Conservation (phyloP, 768 basidiomycete species). For the Termitomyces sp. region DNA sequence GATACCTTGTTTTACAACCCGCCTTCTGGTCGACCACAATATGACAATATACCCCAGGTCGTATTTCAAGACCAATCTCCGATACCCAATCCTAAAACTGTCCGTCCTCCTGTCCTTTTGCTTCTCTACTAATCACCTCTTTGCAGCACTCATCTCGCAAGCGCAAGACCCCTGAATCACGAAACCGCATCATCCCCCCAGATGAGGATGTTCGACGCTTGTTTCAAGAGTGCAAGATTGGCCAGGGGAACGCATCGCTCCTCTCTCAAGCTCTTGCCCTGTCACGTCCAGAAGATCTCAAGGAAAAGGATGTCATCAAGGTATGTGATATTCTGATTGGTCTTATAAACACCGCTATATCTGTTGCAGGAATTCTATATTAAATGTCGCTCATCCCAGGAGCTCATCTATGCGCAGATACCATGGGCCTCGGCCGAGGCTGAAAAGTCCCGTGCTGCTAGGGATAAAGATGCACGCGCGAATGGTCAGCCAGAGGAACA, state of each 20-base stretch:
- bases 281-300: conserved; percentile 64
- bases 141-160: conserved; percentile 24
- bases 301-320: conserved; percentile 57
- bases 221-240: conserved; percentile 82
- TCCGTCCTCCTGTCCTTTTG: conserved; percentile 8
- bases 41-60: conserved; percentile 25
- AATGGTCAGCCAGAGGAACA: conserved; percentile 22
- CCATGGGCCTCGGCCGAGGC: conserved; percentile 87
- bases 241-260: conserved; percentile 72
- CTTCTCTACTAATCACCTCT: not conserved
- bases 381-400: conserved; percentile 78
- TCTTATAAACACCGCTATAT: not conserved
- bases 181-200: conserved; percentile 37
- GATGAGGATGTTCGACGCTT: conserved; percentile 74
- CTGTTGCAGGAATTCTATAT: conserved; percentile 69
- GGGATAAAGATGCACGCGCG: conserved; percentile 16
- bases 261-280: conserved; percentile 66
- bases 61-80: conserved; percentile 28
- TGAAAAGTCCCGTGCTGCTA: conserved; percentile 51
- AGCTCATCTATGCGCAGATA: conserved; percentile 79
- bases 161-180: conserved; percentile 28
- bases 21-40: not conserved
- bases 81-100: conserved; percentile 23
- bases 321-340: conserved; percentile 22
- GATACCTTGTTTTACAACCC: conserved; percentile 66